Conservation (phyloP, 225 moss, liverwort and hornwort species). For the Physcomitrium patens region DNA sequence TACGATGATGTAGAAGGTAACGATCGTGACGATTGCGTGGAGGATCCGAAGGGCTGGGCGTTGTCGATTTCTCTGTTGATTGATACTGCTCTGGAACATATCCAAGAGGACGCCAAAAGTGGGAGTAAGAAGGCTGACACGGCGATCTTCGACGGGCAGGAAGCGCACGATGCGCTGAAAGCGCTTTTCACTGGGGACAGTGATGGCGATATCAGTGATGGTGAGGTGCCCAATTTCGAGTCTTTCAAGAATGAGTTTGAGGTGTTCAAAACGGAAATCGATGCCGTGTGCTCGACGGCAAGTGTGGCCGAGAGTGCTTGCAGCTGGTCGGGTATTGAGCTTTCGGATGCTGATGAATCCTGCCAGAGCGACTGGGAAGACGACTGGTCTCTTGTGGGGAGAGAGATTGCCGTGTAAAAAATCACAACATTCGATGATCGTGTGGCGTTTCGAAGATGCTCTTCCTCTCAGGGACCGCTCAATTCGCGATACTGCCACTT, state of each 20-base stretch:
- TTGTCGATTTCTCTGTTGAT: conserved; percentile 58
- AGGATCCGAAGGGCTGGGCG: conserved; percentile 50
- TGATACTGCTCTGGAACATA: conserved; percentile 50
- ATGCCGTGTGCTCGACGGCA: conserved; percentile 31
- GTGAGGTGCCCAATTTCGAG: conserved; percentile 46
- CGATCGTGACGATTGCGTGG: background rate
- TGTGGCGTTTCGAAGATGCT: conserved; percentile 18
- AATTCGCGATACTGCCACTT: conserved; percentile 12
- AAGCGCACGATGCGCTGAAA: background rate
- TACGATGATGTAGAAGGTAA: conserved; percentile 8
- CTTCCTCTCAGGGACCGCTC: background rate
- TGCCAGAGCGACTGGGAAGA: conserved; percentile 49
- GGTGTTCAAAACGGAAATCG: conserved; percentile 48
- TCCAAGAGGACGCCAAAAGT: conserved; percentile 38
- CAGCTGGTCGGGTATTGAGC: conserved; percentile 55
- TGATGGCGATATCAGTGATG: conserved; percentile 31
- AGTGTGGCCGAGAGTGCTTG: conserved; percentile 44
- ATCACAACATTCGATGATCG: conserved; percentile 10
- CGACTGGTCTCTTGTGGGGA: conserved; percentile 57
- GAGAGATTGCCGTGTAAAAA: conserved; percentile 38
- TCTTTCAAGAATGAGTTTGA: conserved; percentile 50
- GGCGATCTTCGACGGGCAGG: background rate
- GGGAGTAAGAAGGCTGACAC: conserved; percentile 29
- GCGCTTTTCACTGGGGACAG: background rate
- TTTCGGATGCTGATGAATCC: conserved; percentile 48